Percentiles rank a stretch among this genome's conserved stretches.
Evolutionary conservation across 495 filamentous ascomycete genomes (phyloP).

Genomic region (Penicillium waksmanii): DNA sequence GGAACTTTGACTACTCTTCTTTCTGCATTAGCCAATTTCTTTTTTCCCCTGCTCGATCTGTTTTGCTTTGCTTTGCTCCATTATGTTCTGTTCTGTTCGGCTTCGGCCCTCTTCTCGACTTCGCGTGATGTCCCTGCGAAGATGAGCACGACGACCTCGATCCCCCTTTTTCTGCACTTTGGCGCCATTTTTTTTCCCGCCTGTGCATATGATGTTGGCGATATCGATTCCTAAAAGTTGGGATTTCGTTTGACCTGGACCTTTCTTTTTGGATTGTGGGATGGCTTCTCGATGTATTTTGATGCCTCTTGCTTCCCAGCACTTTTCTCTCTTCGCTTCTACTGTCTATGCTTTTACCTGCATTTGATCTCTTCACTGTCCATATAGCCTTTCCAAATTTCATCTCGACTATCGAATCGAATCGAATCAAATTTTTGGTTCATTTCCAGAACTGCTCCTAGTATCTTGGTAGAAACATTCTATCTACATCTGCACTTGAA

Average conservation of each 20-base stretch:
- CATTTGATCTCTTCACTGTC: conserved; percentile 8
- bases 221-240: conserved; percentile 11
- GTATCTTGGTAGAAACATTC: background rate
- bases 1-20: background rate
- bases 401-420: background rate
- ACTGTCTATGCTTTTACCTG: conserved; percentile 2
- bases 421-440: background rate
- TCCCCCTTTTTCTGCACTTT: conserved; percentile 3
- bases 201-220: conserved; percentile 10
- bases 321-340: conserved; percentile 8
- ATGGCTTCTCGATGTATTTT: background rate
- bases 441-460: background rate
- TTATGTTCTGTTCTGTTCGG: conserved; percentile 13
- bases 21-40: conserved; percentile 1
- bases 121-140: conserved; percentile 30
- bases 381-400: conserved; percentile 10
- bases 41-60: background rate
- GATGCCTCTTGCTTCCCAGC: background rate
- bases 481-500: background rate
- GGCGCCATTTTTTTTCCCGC: conserved; percentile 1
- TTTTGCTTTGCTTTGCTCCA: background rate
- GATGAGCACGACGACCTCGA: conserved; percentile 18
- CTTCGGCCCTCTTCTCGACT: conserved; percentile 10
- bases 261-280: background rate
- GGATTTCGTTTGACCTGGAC: conserved; percentile 5